Conservation (phyloP, 2,329 filamentous ascomycete species). For the Botrytis deweyae region DNA sequence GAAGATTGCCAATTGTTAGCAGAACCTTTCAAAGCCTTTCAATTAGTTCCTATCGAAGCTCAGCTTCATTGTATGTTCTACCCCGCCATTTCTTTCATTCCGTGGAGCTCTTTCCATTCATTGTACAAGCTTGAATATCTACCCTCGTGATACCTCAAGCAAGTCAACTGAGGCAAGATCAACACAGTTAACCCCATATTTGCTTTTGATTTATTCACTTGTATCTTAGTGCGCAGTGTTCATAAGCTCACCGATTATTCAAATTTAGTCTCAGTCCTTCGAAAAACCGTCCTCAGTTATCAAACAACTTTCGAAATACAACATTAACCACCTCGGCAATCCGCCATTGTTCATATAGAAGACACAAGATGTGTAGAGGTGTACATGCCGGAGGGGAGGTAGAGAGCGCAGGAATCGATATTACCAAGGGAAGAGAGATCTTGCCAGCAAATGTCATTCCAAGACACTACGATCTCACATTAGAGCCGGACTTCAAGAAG, state of each 20-base stretch:
- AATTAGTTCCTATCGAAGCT: conserved; percentile 14
- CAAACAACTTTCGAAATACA: conserved; percentile 26
- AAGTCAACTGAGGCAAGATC: conserved; percentile 10
- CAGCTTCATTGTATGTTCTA: conserved; percentile 22
- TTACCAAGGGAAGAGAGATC: conserved; percentile 72
- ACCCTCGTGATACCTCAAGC: conserved; percentile 7
- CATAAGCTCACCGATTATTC: conserved; percentile 13
- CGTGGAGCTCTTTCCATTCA: neutral
- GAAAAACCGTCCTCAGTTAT: conserved; percentile 31
- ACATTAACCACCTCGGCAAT: conserved; percentile 31
- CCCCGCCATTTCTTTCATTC: conserved; percentile 18
- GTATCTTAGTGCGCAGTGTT: neutral
- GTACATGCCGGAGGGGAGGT: conserved; percentile 55
- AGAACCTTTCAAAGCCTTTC: conserved; percentile 21
- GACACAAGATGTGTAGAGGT: conserved; percentile 66
- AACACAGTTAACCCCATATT: neutral
- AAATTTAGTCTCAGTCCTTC: conserved; percentile 29
- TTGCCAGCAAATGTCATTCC: conserved; percentile 90
- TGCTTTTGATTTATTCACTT: conserved; percentile 2
- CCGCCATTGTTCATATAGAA: conserved; percentile 72
- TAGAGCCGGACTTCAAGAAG: conserved; percentile 87
- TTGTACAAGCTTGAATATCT: neutral
- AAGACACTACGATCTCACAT: conserved; percentile 84
- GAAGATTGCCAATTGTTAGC: conserved; percentile 28
- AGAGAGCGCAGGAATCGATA: conserved; percentile 56